Conservation (phyloP, 768 basidiomycete genomes). For the Tricholoma sp. region DNA sequence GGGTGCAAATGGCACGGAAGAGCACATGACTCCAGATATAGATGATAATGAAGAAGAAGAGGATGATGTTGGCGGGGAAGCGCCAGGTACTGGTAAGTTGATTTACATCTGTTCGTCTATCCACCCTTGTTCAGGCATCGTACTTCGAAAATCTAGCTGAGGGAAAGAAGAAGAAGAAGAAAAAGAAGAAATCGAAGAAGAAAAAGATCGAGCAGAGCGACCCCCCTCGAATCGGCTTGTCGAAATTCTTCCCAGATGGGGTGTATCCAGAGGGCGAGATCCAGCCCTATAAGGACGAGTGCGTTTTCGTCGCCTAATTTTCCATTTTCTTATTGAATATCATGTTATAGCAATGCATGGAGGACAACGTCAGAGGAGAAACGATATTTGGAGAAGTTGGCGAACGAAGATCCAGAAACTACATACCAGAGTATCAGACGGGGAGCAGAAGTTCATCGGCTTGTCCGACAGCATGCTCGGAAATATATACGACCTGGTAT, state of each 20-base stretch:
- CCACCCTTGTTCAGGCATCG: background rate
- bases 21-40: conserved; percentile 5
- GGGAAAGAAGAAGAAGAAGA: conserved; percentile 80
- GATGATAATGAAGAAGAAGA: conserved; percentile 18
- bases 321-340: conserved; percentile 1
- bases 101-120: conserved; percentile 2
- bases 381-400: conserved; percentile 72
- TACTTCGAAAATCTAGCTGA: conserved; percentile 32
- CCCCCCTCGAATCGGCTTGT: conserved; percentile 84
- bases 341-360: conserved; percentile 67
- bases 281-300: conserved; percentile 91
- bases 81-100: conserved; percentile 12
- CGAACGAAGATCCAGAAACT: conserved; percentile 72
- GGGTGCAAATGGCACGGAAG: conserved; percentile 9
- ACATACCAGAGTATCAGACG: conserved; percentile 89
- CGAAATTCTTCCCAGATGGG: conserved; percentile 84
- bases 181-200: conserved; percentile 90
- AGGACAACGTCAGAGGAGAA: conserved; percentile 90
- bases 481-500: conserved; percentile 88
- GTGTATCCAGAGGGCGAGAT: conserved; percentile 89
- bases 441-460: conserved; percentile 94
- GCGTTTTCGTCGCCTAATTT: conserved; percentile 25
- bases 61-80: conserved; percentile 16
- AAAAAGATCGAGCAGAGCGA: conserved; percentile 82
- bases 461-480: conserved; percentile 79